Evolutionary conservation across 106 monocot genomes (phyloP), one percentile per base, ranked within the genome.

Genomic region (Posidonia australis): DNA sequence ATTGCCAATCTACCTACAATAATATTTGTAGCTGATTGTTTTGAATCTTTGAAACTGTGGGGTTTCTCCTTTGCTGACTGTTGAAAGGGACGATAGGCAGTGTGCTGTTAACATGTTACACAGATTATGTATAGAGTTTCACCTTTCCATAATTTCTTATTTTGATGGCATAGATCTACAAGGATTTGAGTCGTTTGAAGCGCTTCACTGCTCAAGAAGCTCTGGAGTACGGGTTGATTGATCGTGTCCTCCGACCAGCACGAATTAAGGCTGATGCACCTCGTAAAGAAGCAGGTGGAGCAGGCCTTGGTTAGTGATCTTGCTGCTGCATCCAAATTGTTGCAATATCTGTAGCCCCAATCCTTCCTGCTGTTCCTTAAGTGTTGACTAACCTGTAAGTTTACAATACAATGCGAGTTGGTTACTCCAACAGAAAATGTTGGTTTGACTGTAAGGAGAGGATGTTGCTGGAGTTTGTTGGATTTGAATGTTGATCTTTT

Each of bases 141-240:
- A 16, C 17, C 0, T 20, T 18, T 61, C 9, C 12, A n/a, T n/a
- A n/a, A n/a, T 1, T 19, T 42, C 17, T 53, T 30, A 20, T 67
- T 3, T 44, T 67, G 54, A 13, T 54, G 52, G 23, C 81, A 66
- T 77, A 93, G 89, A 86, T 93, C 47, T 59, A 83, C 67, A 80
- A 83, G 61, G 93, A 93, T 73, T 69, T 93, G 46, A 83, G 77
- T 25, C 78, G 79, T 1, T 73, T 85, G 79, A 93, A 93, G 60
- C 69, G 83, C 10, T 93, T 93, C 52, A 89, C 78, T 60, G 78
- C 93, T 23, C 77, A 89, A 75, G 78, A 89, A 74, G 93, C 93
- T 44, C 70, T 89, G 4, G 88, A 89, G 24, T 93, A 93, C 76
- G 93, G 93, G 10, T 72, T 93, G 18, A 89, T 93, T 42, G 93